These are phyloP conservation scores for Nitzschia sp. DNA, from an alignment of 108 stramenopile species.

Conservation along the genomic window DNA sequence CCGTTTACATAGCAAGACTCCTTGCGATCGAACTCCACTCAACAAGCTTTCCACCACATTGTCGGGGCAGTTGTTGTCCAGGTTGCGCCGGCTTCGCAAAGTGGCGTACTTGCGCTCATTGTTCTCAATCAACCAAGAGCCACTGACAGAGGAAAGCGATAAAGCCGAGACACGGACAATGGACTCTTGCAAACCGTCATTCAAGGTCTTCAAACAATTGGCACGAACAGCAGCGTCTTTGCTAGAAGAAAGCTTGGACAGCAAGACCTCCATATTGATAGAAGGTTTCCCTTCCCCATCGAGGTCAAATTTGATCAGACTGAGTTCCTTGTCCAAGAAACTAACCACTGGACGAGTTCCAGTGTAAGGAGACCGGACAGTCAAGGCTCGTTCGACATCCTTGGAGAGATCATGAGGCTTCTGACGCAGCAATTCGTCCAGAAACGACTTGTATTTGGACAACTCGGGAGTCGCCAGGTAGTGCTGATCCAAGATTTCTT, in stretches of 20 bases:
- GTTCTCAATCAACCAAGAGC: slow-evolving; percentile 49
- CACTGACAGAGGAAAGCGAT: slow-evolving; percentile 31
- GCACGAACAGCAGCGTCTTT: slow-evolving; percentile 40
- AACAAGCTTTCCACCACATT: slow-evolving; percentile 39
- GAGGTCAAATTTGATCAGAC: slow-evolving; percentile 37
- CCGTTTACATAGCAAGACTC: slow-evolving; percentile 40
- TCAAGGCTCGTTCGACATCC: slow-evolving; percentile 46
- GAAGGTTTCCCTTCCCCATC: slow-evolving; percentile 15
- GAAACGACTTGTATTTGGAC: slow-evolving; percentile 30
- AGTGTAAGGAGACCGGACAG: slow-evolving; percentile 38
- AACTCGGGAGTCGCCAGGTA: slow-evolving; percentile 19
- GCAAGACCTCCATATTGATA: slow-evolving; percentile 48
- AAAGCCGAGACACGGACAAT: slow-evolving; percentile 35
- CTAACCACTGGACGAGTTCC: slow-evolving; percentile 34
- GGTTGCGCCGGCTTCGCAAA: slow-evolving; percentile 38
- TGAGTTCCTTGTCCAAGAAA: slow-evolving; percentile 48
- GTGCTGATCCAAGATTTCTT: slow-evolving; percentile 14
- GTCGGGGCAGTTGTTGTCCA: slow-evolving; percentile 52
- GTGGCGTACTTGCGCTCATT: slow-evolving; percentile 39
- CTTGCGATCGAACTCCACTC: slow-evolving; percentile 41
- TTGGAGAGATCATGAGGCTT: slow-evolving; percentile 45
- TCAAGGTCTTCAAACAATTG: slow-evolving; percentile 36
- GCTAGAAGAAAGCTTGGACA: slow-evolving; percentile 33
- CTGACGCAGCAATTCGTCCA: slow-evolving; percentile 36
- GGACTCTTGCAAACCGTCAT: slow-evolving; percentile 33